Evolutionary conservation across 2,329 filamentous ascomycete genomes (phyloP).

Genomic region (Aspergillus sp.): DNA sequence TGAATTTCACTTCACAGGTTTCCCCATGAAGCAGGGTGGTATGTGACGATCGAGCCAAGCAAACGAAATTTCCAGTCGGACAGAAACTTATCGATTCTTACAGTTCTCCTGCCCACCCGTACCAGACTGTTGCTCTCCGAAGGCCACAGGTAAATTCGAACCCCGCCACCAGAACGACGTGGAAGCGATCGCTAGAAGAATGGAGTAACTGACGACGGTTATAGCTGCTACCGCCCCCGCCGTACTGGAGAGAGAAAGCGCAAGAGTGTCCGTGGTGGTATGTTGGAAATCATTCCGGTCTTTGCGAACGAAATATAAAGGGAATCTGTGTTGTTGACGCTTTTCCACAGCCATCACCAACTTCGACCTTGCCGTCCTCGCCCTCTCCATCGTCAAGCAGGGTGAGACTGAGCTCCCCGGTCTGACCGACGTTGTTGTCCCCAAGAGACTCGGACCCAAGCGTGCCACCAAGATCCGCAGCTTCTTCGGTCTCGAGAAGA

Average conservation of each 20-base stretch:
- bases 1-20: constrained; percentile 48
- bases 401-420: constrained; percentile 91
- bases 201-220: too few relatives aligned
- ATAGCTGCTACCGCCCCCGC: constrained; percentile 92
- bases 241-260: constrained; percentile 98
- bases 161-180: background rate
- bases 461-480: constrained; percentile 99
- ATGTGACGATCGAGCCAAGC: constrained; percentile 29
- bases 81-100: constrained; percentile 24
- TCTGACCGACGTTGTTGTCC: constrained; percentile 94
- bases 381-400: constrained; percentile 96
- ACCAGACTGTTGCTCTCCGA: constrained; percentile 93
- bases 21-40: constrained; percentile 99
- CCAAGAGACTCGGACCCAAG: constrained; percentile 99
- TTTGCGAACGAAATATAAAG: background rate
- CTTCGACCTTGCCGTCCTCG: constrained; percentile 90
- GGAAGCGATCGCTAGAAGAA: background rate
- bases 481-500: constrained; percentile 99
- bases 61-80: constrained; percentile 3
- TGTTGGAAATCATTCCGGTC: constrained; percentile 9
- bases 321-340: too few relatives aligned
- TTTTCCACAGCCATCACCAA: constrained; percentile 74
- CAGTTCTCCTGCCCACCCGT: constrained; percentile 88
- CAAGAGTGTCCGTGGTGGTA: constrained; percentile 87
- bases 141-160: constrained; percentile 62